Evolutionary conservation across 2,329 filamentous ascomycete genomes (phyloP), one percentile per base, ranked within the genome.

Genomic region (Colletotrichum orbiculare): DNA sequence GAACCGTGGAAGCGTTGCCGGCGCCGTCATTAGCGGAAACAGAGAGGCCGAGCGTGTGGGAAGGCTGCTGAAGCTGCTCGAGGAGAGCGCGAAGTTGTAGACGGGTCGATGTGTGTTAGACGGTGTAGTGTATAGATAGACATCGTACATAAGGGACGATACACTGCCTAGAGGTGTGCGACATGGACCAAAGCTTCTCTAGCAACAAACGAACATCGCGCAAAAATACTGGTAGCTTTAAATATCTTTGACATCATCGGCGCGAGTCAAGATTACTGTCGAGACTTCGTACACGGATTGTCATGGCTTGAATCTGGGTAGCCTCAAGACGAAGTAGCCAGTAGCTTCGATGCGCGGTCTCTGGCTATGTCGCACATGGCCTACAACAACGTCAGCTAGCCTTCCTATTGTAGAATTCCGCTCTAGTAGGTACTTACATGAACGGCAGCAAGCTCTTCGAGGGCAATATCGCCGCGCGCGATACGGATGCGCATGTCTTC

Each of bases 281-380:
- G 25, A 25, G 25, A 25, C 25, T 25, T 25, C 25, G 25, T 25
- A 25, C 25, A 25, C 25, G 25, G 4, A 25, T 5, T 25, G 25
- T 25, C 25, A 5, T 25, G 25, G 25, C 25, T 25, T 25, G 25
- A 25, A 25, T 25, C 25, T 25, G 25, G 25, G 25, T 25, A 25
- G 25, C 25, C 1, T 48, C 46, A 48, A 13, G 10, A 35, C 10
- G 58, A 43, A 41, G 33, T 17, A 12, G 43, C 25, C 42, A 68
- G 73, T 43, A 92, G 76, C 76, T 94, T 96, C 38, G 78, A 76
- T 1, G 90, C 92, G 53, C 94, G 86, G 73, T 97, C 93, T 55
- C 87, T 86, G 37, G 94, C 94, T 73, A 97, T 97, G 71, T 94
- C 91, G 73, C 93, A 93, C 92, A 97, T 97, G 45, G 94, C 94